A percentile compares a stretch with the other conserved stretches of the same genome.
These are phyloP conservation scores for Rhipidocladum racemiflorum DNA, from an alignment of 176 grass and related monocot species.

Conservation along the genomic window DNA sequence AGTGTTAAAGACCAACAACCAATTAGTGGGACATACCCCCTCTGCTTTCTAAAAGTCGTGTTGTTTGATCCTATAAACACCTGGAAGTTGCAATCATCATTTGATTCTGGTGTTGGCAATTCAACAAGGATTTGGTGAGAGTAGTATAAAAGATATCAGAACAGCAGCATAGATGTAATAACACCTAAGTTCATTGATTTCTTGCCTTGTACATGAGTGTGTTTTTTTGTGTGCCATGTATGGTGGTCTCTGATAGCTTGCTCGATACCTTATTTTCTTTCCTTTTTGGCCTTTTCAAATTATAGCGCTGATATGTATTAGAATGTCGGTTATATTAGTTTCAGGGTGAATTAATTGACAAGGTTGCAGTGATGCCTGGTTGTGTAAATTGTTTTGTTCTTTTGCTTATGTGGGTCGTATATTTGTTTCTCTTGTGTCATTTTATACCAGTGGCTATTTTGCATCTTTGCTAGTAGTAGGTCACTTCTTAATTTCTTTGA, in stretches of 20 bases:
- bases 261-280: background rate
- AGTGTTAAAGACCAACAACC: background rate
- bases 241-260: background rate
- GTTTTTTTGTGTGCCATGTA: background rate
- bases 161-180: background rate
- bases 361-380: background rate
- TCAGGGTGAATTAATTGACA: background rate
- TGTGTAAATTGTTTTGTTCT: conserved; percentile 5
- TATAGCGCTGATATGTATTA: background rate
- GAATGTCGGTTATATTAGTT: background rate
- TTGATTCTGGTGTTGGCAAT: background rate
- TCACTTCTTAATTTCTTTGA: conserved; percentile 26
- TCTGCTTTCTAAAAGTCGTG: background rate
- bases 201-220: background rate
- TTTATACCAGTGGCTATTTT: background rate
- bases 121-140: background rate
- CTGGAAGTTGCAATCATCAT: background rate
- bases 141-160: background rate
- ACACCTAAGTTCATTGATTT: background rate
- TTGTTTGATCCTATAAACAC: background rate
- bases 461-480: background rate
- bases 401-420: background rate
- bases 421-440: background rate
- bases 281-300: background rate
- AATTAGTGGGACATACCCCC: background rate